Conservation (phyloP, 2,329 filamentous ascomycete genomes). For the Paecilomyces dactylethromorphus region DNA sequence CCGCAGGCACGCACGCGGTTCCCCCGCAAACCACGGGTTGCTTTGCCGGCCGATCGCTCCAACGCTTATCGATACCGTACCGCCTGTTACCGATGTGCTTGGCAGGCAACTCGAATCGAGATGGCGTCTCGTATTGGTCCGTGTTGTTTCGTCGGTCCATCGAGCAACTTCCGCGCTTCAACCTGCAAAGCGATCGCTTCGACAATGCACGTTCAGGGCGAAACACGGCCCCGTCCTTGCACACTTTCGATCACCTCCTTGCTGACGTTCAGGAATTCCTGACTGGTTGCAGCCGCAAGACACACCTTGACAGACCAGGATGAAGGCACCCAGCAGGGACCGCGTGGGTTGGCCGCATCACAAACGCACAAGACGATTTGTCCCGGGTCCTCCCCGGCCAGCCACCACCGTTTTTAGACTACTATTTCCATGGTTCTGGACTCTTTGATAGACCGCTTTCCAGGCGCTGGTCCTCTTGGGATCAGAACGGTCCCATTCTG, state of each 20-base stretch:
- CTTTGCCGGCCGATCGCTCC: not conserved
- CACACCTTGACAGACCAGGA: not conserved
- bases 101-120: not conserved
- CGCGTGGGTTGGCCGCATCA: not conserved
- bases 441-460: not conserved
- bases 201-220: not conserved
- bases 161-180: not conserved
- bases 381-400: not conserved
- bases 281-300: not conserved
- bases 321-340: not conserved
- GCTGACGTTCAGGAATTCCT: not conserved
- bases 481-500: not conserved
- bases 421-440: not conserved
- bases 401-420: not conserved
- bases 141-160: not conserved
- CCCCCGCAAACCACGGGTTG: not conserved
- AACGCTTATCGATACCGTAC: not conserved
- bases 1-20: no score
- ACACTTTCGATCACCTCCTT: not conserved
- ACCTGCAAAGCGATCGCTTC: not conserved
- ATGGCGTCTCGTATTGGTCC: not conserved
- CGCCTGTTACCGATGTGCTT: not conserved
- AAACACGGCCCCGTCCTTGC: not conserved
- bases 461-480: not conserved
- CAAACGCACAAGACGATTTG: not conserved